Conservation (phyloP, 2,329 filamentous ascomycete genomes). For the Fusarium aywerte region DNA sequence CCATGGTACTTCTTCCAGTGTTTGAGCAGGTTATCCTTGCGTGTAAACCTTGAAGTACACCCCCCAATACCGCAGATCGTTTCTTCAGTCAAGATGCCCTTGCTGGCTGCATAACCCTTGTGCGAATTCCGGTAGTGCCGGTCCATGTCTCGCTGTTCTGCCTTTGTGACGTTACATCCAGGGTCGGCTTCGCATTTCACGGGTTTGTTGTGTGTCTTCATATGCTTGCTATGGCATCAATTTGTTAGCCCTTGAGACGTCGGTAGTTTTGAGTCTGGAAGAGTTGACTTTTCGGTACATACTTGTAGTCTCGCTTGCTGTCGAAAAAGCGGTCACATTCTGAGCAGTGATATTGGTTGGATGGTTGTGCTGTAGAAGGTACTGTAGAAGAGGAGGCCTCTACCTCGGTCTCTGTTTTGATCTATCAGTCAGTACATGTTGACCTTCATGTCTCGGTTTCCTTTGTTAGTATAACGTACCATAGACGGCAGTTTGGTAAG, state of each 20-base stretch:
- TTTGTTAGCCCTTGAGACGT: constrained; percentile 4
- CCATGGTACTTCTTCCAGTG: constrained; percentile 33
- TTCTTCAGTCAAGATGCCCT: constrained; percentile 6
- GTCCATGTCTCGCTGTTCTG: constrained; percentile 43
- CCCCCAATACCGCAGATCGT: not conserved
- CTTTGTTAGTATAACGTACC: constrained; percentile 9
- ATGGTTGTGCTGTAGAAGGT: constrained; percentile 1
- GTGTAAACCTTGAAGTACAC: constrained; percentile 28
- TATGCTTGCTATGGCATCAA: constrained; percentile 37
- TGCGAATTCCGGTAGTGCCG: constrained; percentile 41
- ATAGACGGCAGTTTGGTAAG: constrained; percentile 19
- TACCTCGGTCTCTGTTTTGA: not conserved
- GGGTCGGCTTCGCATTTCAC: constrained; percentile 36
- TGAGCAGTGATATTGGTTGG: constrained; percentile 8
- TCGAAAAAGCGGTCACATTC: constrained; percentile 5
- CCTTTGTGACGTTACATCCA: constrained; percentile 17
- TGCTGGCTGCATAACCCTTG: constrained; percentile 13
- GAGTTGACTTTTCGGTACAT: not conserved
- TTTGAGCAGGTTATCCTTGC: constrained; percentile 35
- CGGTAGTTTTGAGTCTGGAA: not conserved
- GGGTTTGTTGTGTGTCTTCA: constrained; percentile 39
- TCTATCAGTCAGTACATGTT: not conserved
- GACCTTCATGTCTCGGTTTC: no score
- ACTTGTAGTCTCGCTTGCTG: constrained; percentile 28
- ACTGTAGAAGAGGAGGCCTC: constrained; percentile 18